A percentile compares a stretch with the other conserved stretches of the same genome.
Conservation (phyloP, 805 yeast genomes). For the Candida patagonica region DNA sequence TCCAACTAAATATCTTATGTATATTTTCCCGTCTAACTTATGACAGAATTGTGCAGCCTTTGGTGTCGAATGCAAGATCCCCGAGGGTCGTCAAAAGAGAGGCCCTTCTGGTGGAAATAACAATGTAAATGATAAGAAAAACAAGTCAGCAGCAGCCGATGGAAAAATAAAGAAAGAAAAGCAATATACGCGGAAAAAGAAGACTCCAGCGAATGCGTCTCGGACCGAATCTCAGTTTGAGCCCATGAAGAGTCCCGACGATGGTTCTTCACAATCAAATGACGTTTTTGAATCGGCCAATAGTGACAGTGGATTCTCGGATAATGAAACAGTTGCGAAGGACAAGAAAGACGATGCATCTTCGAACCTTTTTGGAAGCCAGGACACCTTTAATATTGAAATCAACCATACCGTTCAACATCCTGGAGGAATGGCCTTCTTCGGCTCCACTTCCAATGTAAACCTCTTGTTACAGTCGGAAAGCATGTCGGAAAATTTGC, state of each 20-base stretch:
- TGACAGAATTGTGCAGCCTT: slow-evolving; percentile 32
- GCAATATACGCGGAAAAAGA: background rate
- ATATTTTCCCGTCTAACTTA: background rate
- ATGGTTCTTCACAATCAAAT: background rate
- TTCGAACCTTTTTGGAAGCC: background rate
- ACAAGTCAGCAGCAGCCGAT: slow-evolving; percentile 3
- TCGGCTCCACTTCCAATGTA: slow-evolving; percentile 46
- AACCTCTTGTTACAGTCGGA: slow-evolving; percentile 35
- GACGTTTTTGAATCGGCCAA: background rate
- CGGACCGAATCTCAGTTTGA: background rate
- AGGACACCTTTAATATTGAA: slow-evolving; percentile 26
- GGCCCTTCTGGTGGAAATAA: background rate
- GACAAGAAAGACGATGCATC: background rate
- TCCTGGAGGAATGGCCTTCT: slow-evolving; percentile 33
- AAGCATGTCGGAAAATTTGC: slow-evolving; percentile 38
- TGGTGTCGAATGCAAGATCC: slow-evolving; percentile 62
- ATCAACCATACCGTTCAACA: slow-evolving; percentile 28
- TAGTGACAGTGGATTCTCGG: background rate
- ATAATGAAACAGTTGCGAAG: background rate
- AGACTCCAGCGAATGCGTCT: slow-evolving; percentile 1
- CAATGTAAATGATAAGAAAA: background rate
- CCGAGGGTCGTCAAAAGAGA: slow-evolving; percentile 34
- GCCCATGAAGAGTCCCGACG: background rate
- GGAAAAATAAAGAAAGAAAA: slow-evolving; percentile 1
- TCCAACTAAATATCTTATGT: background rate